Percentiles rank a stretch among this genome's conserved stretches.
Conservation (phyloP, 768 basidiomycete genomes). For the Fomitopsis pulvina region DNA sequence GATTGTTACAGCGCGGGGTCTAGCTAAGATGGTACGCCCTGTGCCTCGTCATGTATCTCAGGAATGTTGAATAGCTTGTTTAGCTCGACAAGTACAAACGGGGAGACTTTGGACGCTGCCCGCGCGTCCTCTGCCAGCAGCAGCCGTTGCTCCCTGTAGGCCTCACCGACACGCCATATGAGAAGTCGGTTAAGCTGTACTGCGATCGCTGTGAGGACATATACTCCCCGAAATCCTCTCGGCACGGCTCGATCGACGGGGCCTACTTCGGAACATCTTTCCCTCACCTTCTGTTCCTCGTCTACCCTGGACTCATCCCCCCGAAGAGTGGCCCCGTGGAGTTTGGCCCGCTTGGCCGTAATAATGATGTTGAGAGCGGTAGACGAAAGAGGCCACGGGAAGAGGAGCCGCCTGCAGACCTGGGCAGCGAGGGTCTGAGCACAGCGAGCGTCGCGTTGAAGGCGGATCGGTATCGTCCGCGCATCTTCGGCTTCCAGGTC, state of each 20-base stretch:
- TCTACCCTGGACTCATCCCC: slow-evolving; percentile 90
- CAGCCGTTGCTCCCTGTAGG: slow-evolving; percentile 97
- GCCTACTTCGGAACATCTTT: slow-evolving; percentile 99
- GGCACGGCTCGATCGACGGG: slow-evolving; percentile 96
- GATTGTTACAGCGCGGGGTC: slow-evolving; percentile 91
- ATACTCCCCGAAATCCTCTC: slow-evolving; percentile 94
- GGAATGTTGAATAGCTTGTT: no score
- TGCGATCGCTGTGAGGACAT: slow-evolving; percentile 98
- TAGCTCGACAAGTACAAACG: slow-evolving; percentile 97
- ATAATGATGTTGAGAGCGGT: slow-evolving; percentile 21
- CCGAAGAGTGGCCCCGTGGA: slow-evolving; percentile 60
- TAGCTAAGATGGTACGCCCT: slow-evolving; percentile 83
- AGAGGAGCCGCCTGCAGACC: slow-evolving; percentile 42
- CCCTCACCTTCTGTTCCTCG: slow-evolving; percentile 94
- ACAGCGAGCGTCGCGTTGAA: slow-evolving; percentile 82
- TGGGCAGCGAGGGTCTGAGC: slow-evolving; percentile 60
- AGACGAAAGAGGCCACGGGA: slow-evolving; percentile 37
- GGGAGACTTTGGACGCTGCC: slow-evolving; percentile 97
- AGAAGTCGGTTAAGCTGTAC: slow-evolving; percentile 98
- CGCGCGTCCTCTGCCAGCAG: slow-evolving; percentile 90
- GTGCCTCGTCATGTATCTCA: background rate
- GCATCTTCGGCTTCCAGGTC: slow-evolving; percentile 95
- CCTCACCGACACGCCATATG: slow-evolving; percentile 94
- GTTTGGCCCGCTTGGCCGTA: slow-evolving; percentile 21
- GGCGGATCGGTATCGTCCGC: slow-evolving; percentile 87